Conservation (phyloP, 106 monocot genomes). For the Ottelia alismoides region DNA sequence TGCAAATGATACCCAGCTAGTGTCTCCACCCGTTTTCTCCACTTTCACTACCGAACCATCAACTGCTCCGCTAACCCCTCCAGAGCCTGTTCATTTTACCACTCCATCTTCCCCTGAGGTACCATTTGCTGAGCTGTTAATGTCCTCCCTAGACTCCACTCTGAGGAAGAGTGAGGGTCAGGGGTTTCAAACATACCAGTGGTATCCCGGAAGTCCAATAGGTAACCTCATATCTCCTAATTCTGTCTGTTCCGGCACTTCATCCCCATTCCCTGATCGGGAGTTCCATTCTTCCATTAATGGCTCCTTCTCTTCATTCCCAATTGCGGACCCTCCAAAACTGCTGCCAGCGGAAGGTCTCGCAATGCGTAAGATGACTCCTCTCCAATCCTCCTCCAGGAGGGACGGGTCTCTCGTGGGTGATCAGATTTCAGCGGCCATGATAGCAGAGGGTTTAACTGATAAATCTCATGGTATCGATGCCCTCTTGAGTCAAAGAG, state of each 20-base stretch:
- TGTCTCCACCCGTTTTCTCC: conserved; percentile 89
- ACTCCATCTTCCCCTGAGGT: conserved; percentile 96
- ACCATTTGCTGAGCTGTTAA: conserved; percentile 67
- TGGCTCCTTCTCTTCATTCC: conserved; percentile 13
- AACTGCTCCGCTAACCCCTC: conserved; percentile 82
- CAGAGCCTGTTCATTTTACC: conserved; percentile 65
- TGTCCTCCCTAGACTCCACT: conserved; percentile 34
- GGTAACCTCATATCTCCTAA: conserved; percentile 71
- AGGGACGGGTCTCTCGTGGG: conserved; percentile 30
- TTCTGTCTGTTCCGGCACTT: conserved; percentile 65
- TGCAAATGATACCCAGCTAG: conserved; percentile 81
- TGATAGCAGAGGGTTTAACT: conserved; percentile 5
- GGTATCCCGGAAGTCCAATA: conserved; percentile 73
- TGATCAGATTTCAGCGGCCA: conserved; percentile 32
- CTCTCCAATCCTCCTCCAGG: conserved; percentile 13
- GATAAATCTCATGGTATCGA: conserved; percentile 8
- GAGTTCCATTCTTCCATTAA: conserved; percentile 24
- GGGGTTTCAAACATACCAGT: conserved; percentile 53
- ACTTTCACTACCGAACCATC: conserved; percentile 93
- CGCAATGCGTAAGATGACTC: conserved; percentile 17
- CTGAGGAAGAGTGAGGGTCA: conserved; percentile 16
- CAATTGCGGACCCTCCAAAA: conserved; percentile 25
- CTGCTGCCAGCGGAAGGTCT: conserved; percentile 32
- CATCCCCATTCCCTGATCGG: conserved; percentile 59
- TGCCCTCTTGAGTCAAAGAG: conserved; percentile 16